Evolutionary conservation across 2,329 filamentous ascomycete genomes (phyloP).

Genomic region (Albifimbria verrucaria): DNA sequence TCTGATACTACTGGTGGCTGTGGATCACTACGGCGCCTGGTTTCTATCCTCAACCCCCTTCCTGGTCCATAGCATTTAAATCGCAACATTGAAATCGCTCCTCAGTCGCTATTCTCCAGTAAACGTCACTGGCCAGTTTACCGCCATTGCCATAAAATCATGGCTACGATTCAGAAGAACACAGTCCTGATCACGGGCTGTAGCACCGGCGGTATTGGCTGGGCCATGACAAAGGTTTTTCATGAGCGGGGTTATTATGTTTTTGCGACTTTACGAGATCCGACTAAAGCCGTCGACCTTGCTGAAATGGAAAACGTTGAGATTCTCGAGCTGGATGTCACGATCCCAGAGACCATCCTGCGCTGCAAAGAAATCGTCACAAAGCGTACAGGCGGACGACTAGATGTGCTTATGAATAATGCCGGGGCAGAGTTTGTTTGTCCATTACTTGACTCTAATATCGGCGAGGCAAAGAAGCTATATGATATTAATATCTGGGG

Average conservation of each 20-base stretch:
- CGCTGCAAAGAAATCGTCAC: slow-evolving; percentile 10
- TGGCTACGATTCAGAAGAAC: slow-evolving; percentile 2
- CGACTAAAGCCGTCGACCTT: slow-evolving; percentile 22
- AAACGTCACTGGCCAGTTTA: too few species aligned
- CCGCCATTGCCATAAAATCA: background rate
- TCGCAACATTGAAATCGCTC: too few species aligned
- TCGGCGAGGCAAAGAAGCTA: slow-evolving; percentile 17
- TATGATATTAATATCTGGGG: slow-evolving; percentile 29
- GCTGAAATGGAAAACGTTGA: slow-evolving; percentile 15
- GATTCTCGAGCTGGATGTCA: slow-evolving; percentile 26
- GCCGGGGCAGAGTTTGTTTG: slow-evolving; percentile 22
- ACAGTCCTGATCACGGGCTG: slow-evolving; percentile 23
- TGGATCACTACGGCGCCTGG: too few species aligned
- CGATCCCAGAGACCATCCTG: slow-evolving; percentile 18
- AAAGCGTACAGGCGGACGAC: slow-evolving; percentile 9
- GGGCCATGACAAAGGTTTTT: slow-evolving; percentile 15
- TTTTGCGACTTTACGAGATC: slow-evolving; percentile 26
- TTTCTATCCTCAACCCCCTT: too few species aligned
- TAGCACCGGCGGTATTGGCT: slow-evolving; percentile 19
- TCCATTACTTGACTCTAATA: slow-evolving; percentile 20
- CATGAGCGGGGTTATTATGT: slow-evolving; percentile 23
- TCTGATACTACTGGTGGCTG: too few species aligned
- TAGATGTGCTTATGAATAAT: slow-evolving; percentile 30
- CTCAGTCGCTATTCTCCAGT: too few species aligned
- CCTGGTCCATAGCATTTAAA: too few species aligned